Evolutionary conservation across 345 rosid genomes (phyloP), one percentile per base, ranked within the genome.

Genomic region (Acer saccharum): DNA sequence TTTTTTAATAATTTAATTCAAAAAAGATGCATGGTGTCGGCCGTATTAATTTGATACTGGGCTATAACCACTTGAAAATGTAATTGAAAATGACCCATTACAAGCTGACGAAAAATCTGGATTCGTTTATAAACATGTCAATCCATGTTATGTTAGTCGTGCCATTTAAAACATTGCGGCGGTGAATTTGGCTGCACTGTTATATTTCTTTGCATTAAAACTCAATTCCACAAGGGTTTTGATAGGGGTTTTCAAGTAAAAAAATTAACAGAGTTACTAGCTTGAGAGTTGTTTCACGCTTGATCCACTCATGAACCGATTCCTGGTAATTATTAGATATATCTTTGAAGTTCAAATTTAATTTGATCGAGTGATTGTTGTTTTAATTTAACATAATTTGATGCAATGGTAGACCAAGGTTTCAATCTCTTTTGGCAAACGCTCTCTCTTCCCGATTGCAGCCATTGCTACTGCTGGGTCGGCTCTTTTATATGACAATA

Each of bases 381-480:
- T 35, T 35, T 35, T 35, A 35, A 35, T 68, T 55, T 7, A 57
- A 57, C 23, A 17, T 57, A 57, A 5, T 57, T 57, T 18, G 20
- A n/a, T 17, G 62, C 52, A 54, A 10, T 52, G 12, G 85, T 78
- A 92, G 97, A 85, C 81, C 77, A 93, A 83, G 64, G 60, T 75
- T 58, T 71, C 80, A 14, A 32, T 69, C 41, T 84, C 69, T 65
- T 69, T 78, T 10, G 54, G 76, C 46, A 71, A 80, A 72, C 79
- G 50, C 63, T 75, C 84, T 60, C 74, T 89, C 67, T 1, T 84
- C 39, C 92, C 88, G 41, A 71, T 81, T 43, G 63, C 78, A 0
- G 83, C 94, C 39, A 61, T 77, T 44, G 90, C 89, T 16, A 81
- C 88, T 1, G 84, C 83, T 0, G 87, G 91, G 29, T 84, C 92